Evolutionary conservation across 2,329 filamentous ascomycete species (phyloP).

Genomic region (Tothia fuscella): DNA sequence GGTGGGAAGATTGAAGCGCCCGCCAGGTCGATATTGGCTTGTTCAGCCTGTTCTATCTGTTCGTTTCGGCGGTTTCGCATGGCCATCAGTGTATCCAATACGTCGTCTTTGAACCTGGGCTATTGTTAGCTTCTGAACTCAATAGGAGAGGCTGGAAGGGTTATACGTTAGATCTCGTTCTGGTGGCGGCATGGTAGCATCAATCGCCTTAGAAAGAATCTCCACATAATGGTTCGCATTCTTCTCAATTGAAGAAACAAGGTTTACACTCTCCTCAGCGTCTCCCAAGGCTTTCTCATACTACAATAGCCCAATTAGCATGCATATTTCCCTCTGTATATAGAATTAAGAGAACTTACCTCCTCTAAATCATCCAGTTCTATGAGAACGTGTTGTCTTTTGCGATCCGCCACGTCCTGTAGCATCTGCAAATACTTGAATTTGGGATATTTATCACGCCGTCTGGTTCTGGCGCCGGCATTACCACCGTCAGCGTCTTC

Average conservation of each 20-base stretch:
- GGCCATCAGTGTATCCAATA: conserved; percentile 91
- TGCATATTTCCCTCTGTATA: background rate
- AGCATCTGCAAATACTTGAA: conserved; percentile 82
- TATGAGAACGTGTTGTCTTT: conserved; percentile 64
- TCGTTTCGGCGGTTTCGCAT: conserved; percentile 80
- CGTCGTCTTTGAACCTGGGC: conserved; percentile 83
- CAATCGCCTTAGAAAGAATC: conserved; percentile 75
- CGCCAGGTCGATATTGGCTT: conserved; percentile 39
- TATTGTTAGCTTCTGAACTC: conserved; percentile 14
- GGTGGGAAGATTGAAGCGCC: conserved; percentile 72
- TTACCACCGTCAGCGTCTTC: conserved; percentile 60
- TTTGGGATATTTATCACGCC: conserved; percentile 45
- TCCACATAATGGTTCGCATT: conserved; percentile 97
- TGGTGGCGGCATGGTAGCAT: conserved; percentile 71
- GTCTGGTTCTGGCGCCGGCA: conserved; percentile 35
- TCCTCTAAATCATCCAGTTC: conserved; percentile 77
- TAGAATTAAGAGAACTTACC: conserved; percentile 35
- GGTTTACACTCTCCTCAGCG: conserved; percentile 42
- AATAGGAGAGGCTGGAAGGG: too few species aligned
- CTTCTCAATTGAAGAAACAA: conserved; percentile 73
- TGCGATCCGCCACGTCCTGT: conserved; percentile 75
- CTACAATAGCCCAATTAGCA: conserved; percentile 30
- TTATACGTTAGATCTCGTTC: conserved; percentile 65
- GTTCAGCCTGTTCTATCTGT: conserved; percentile 42
- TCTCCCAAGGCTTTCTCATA: conserved; percentile 64